Evolutionary conservation across 805 yeast species (phyloP).

Genomic region (Teunomyces tritomae): DNA sequence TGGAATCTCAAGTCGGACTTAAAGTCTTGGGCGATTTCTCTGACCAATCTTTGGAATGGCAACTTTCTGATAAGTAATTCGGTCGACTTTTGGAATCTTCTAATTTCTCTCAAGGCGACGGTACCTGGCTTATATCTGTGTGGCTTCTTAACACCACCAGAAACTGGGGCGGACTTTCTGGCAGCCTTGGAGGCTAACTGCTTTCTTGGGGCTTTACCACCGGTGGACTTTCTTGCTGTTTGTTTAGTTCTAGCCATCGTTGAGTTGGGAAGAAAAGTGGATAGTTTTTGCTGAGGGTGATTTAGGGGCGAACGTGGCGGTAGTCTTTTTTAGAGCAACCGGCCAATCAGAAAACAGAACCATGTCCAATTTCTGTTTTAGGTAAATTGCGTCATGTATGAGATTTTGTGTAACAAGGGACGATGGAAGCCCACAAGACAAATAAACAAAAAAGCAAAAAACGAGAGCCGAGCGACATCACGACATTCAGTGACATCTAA

Average conservation of each 20-base stretch:
- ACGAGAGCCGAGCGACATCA: too few species aligned
- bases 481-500: too few species aligned
- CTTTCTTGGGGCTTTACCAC: conserved; percentile 50
- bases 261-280: conserved; percentile 6
- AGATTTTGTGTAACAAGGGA: background rate
- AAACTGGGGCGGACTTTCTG: conserved; percentile 46
- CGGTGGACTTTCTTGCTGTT: conserved; percentile 49
- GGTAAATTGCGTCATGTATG: background rate
- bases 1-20: conserved; percentile 47
- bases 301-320: conserved; percentile 1
- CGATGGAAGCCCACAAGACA: too few species aligned
- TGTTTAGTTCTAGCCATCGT: conserved; percentile 48
- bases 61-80: conserved; percentile 47
- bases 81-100: conserved; percentile 48
- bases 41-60: conserved; percentile 48
- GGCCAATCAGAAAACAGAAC: conserved; percentile 6
- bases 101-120: conserved; percentile 48
- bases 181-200: conserved; percentile 50
- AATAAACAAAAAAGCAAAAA: background rate
- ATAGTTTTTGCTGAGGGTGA: background rate
- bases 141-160: conserved; percentile 49
- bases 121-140: conserved; percentile 52
- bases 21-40: conserved; percentile 49
- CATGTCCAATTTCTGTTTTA: background rate
- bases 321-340: background rate